Evolutionary conservation across 257 asterid species (phyloP), one percentile per base, ranked within the genome.

Genomic region (Solanum etuberosum): DNA sequence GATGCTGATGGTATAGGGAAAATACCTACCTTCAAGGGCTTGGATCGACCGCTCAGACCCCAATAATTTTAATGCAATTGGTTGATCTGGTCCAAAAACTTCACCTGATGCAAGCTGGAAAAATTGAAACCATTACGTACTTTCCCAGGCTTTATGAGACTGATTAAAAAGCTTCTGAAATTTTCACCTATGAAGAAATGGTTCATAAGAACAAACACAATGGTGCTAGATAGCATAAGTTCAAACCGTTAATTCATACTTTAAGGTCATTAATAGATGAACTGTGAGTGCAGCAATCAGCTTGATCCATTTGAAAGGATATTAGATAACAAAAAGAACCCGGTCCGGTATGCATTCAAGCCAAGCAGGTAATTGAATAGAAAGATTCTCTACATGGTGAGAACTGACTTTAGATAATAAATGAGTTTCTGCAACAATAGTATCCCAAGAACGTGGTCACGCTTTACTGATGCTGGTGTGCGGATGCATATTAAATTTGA

Each of bases 51-150:
- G 92, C 83, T 95, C 97, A 7, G 99, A 97, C 88, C 99, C 99
- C 89, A 97, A 91, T 71, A 97, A 86, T 35, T 93, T 97, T 37
- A 97, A 90, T 16, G 99, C 98, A 83, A 97, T 89, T 15, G 99
- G 99, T 90, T 97, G 99, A 87, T 97, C 94, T 43, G 92, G 92
- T 71, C 99, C 99, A 82, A 97, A 94, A 84, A 95, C 98, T 91
- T 94, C 98, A 5, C 99, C 99, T 51, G 97, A 89, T 61, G 98
- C 98, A 87, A 95, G 94, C 98, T 94, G 40, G 88, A 83, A 86
- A 87, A 83, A 86, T 67, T 51, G 84, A 85, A 81, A 59, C 4
- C 72, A 85, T 71, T 35, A 38, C 42, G 3, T 83, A 23, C 40
- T 70, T 70, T 71, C 78, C 4, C 2, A 32, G 15, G 43, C 25